Conservation (phyloP, 305 asterid genomes). For the Solanum hybrid region DNA sequence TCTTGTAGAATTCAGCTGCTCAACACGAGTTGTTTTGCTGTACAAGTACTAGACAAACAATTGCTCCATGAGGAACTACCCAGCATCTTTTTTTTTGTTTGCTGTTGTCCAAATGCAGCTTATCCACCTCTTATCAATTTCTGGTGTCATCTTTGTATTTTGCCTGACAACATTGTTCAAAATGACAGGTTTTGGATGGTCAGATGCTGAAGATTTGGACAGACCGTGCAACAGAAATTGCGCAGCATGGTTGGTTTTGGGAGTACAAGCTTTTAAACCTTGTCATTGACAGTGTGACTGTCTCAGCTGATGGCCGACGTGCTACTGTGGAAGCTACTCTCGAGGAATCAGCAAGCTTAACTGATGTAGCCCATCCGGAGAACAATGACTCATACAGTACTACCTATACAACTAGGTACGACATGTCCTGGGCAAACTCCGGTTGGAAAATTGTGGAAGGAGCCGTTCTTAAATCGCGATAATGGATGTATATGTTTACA, state of each 20-base stretch:
- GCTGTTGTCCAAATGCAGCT: neutral
- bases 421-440: slow-evolving; percentile 48
- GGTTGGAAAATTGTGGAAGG: slow-evolving; percentile 94
- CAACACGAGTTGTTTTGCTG: neutral
- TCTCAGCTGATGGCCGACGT: slow-evolving; percentile 76
- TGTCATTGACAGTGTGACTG: slow-evolving; percentile 73
- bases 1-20: neutral
- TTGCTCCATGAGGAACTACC: neutral
- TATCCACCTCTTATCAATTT: neutral
- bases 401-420: slow-evolving; percentile 78
- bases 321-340: slow-evolving; percentile 90
- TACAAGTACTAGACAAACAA: neutral
- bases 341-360: slow-evolving; percentile 75
- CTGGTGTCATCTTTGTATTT: neutral
- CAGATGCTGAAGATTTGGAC: slow-evolving; percentile 94
- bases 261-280: slow-evolving; percentile 62
- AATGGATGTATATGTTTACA: slow-evolving; percentile 2
- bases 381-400: slow-evolving; percentile 60
- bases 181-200: slow-evolving; percentile 78
- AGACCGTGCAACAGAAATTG: slow-evolving; percentile 68
- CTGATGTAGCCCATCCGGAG: slow-evolving; percentile 67
- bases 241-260: slow-evolving; percentile 95
- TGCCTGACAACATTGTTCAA: neutral
- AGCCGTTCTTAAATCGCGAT: slow-evolving; percentile 72
- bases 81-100: neutral